Evolutionary conservation across 805 yeast species (phyloP).

Genomic region (Candida alai): DNA sequence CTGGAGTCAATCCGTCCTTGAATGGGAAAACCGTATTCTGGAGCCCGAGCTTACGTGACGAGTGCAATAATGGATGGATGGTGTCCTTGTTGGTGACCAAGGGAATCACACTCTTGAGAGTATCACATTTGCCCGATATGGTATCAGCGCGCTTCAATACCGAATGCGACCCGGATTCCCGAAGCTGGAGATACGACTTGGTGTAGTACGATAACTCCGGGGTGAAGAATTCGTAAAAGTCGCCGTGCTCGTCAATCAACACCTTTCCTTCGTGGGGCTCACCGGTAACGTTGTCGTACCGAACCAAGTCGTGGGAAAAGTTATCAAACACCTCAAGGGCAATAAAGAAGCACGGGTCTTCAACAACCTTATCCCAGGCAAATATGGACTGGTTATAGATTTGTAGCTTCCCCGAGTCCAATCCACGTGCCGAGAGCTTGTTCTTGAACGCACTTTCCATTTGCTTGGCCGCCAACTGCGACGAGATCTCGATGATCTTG

Average conservation of each 20-base stretch:
- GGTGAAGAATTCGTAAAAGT: slow-evolving; percentile 68
- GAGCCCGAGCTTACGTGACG: slow-evolving; percentile 35
- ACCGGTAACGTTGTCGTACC: slow-evolving; percentile 66
- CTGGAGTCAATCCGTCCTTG: slow-evolving; percentile 60
- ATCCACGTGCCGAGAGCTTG: slow-evolving; percentile 33
- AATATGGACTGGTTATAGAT: slow-evolving; percentile 73
- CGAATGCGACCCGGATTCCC: slow-evolving; percentile 45
- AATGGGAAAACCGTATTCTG: slow-evolving; percentile 59
- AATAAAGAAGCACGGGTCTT: slow-evolving; percentile 69
- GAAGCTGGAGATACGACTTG: slow-evolving; percentile 48
- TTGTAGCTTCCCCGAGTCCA: slow-evolving; percentile 55
- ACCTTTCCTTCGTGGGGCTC: slow-evolving; percentile 78
- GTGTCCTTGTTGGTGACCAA: slow-evolving; percentile 23
- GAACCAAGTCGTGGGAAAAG: slow-evolving; percentile 74
- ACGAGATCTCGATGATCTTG: slow-evolving; percentile 68
- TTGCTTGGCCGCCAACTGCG: slow-evolving; percentile 59
- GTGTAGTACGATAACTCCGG: slow-evolving; percentile 59
- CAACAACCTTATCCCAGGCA: slow-evolving; percentile 60
- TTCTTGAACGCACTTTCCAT: slow-evolving; percentile 29
- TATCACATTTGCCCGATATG: slow-evolving; percentile 19
- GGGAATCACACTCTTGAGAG: slow-evolving; percentile 27
- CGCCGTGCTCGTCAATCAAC: slow-evolving; percentile 66
- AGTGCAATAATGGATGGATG: slow-evolving; percentile 61
- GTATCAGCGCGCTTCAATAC: slow-evolving; percentile 25
- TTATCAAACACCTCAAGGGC: slow-evolving; percentile 85